These are phyloP conservation scores for Botryotinia calthae DNA, from an alignment of 2,329 filamentous ascomycete species.

Conservation along the genomic window DNA sequence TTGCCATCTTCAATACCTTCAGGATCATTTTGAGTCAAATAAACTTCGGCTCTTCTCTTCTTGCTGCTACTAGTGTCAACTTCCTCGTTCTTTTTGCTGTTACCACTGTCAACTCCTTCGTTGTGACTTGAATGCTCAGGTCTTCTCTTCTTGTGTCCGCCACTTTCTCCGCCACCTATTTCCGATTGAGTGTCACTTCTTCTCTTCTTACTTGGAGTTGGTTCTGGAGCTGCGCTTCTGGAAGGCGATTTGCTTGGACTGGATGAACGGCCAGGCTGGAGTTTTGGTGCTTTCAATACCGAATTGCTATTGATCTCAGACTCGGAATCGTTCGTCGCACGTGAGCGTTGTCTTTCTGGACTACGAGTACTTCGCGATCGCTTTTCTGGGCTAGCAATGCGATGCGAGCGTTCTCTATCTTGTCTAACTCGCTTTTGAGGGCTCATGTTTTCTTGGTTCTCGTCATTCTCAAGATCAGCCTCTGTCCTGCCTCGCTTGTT, in stretches of 20 bases:
- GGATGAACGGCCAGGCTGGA: not conserved
- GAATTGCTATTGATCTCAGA: constrained; percentile 19
- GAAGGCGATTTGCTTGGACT: constrained; percentile 18
- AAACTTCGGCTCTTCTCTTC: constrained; percentile 38
- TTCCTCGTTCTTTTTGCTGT: not conserved
- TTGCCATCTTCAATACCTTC: constrained; percentile 27
- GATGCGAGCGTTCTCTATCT: constrained; percentile 6
- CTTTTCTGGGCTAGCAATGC: constrained; percentile 11
- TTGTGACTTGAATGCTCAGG: not conserved
- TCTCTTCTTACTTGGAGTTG: constrained; percentile 30
- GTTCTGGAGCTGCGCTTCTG: constrained; percentile 18
- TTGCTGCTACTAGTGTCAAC: constrained; percentile 1
- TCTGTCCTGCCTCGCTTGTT: constrained; percentile 10
- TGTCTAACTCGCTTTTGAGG: constrained; percentile 31
- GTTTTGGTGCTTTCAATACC: constrained; percentile 13
- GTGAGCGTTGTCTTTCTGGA: constrained; percentile 18
- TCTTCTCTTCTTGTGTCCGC: constrained; percentile 6
- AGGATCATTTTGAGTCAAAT: constrained; percentile 34
- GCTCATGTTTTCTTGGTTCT: constrained; percentile 29
- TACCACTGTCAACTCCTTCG: not conserved
- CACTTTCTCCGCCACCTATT: not conserved
- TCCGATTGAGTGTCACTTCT: constrained; percentile 35
- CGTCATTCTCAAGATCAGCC: constrained; percentile 23
- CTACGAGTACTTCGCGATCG: constrained; percentile 9
- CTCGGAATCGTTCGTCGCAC: not conserved